Base-by-base conservation (phyloP, 202 grass and related monocot species). In the Setaria italica region DNA sequence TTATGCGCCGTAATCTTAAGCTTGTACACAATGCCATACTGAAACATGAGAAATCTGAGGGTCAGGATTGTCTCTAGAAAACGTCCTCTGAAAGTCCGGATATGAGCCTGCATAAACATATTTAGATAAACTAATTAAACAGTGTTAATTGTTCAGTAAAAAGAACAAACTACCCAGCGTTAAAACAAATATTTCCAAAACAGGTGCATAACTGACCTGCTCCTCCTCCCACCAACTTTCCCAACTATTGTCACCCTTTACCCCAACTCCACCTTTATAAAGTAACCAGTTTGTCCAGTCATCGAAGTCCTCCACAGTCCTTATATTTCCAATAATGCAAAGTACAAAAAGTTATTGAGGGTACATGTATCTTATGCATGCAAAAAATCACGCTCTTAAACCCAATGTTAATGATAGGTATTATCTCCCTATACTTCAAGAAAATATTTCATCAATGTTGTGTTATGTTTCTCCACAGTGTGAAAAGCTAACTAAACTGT, bases 171-270 rank as follows among this genome's bases (percentile, higher is more conserved):
- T n/a, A 13, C 20, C 56, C 11, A 78, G 25, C 53, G 42, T 65
- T 68, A 50, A 70, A 82, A 33, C n/a, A 69, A 62, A 70, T 45
- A 69, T 55, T 87, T 67, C 45, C 54, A 68, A 81, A 63, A 67
- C 11, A 72, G 47, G 45, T 14, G 7, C 50, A 68, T 57, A 49
- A 53, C 62, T 85, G 54, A 99, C 96, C 88, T 94, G 96, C 82
- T 99, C 96, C 77, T 94, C 96, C 13, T 92, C 88, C 96, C 96
- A 99, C 96, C 96, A 99, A 32, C 93, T 94, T 86, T 99, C 96
- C 96, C 96, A 99, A 72, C 96, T 99, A 59, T 84, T 79, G 67
- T 95, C 91, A 11, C 96, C 96, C 87, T 92, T 99, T 21, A 99
- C 93, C 65, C 96, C 93, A 82, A 94, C 93, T 82, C 96, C 96